A percentile compares a stretch with the other conserved stretches of the same genome.
phyloP scores from a whole-genome alignment of 2,329 filamentous ascomycete genomes.

The Thyridium curvatum region DNA sequence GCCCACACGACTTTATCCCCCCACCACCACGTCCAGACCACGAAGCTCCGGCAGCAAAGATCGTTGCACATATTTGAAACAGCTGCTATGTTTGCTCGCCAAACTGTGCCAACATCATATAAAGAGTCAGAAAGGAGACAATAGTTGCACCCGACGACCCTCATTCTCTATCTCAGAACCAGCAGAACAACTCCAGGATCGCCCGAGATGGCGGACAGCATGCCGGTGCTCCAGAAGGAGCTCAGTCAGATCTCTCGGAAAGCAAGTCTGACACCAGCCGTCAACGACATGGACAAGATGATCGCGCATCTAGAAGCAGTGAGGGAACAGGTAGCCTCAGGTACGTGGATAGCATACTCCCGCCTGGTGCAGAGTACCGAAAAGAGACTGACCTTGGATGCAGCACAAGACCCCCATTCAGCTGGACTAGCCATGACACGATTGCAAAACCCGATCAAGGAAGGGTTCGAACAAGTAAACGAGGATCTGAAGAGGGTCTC shows the following conservation, averaged over 20 bases:
- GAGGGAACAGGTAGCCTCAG: constrained; percentile 64
- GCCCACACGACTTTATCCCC: no score
- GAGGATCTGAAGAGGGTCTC: constrained; percentile 79
- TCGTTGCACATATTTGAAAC: no score
- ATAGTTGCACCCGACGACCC: no score
- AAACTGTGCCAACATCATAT: no score
- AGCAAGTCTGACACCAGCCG: constrained; percentile 62
- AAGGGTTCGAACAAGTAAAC: constrained; percentile 73
- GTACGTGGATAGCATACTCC: constrained; percentile 42
- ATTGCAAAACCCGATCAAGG: constrained; percentile 79
- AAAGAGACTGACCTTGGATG: constrained; percentile 5
- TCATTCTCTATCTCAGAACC: no score
- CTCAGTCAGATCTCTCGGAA: constrained; percentile 65
- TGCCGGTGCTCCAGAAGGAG: constrained; percentile 61
- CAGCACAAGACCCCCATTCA: constrained; percentile 56
- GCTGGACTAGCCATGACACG: constrained; percentile 72
- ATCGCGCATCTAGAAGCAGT: constrained; percentile 72
- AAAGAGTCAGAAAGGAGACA: no score
- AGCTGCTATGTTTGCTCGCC: no score
- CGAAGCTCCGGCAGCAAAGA: no score
- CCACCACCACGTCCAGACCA: no score
- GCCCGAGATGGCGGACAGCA: constrained; percentile 13
- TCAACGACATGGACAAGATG: constrained; percentile 75
- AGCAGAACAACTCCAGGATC: no score
- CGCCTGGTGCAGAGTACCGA: no score